Conservation (phyloP, 148 eudicot genomes). For the Vaccinium corymbosum region DNA sequence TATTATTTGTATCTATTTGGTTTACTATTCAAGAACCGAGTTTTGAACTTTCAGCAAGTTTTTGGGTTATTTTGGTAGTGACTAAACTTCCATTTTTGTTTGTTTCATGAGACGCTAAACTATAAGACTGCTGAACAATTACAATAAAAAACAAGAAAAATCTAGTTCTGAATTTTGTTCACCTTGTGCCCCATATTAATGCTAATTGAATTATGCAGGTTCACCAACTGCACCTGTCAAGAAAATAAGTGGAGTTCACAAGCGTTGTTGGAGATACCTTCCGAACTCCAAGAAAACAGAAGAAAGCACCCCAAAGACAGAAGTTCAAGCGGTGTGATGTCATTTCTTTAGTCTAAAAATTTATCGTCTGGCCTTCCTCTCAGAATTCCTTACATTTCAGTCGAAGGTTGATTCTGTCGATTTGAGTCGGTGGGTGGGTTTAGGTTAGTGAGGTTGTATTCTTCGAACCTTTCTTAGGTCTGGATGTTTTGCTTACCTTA, state of each 20-base stretch:
- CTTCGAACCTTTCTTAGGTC: neutral
- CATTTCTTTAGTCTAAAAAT: neutral
- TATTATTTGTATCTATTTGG: neutral
- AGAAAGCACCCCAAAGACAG: slow-evolving; percentile 39
- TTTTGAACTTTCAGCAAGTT: neutral
- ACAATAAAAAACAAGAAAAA: neutral
- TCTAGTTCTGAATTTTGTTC: neutral
- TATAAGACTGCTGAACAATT: neutral
- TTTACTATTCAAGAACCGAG: neutral
- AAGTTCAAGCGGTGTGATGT: slow-evolving; percentile 47
- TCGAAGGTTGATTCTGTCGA: neutral
- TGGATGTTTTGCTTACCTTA: neutral
- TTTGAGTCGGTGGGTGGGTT: neutral
- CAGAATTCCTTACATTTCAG: neutral
- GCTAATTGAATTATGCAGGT: slow-evolving; percentile 40
- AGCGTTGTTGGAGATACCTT: slow-evolving; percentile 92
- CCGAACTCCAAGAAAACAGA: slow-evolving; percentile 37
- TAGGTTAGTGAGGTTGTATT: neutral
- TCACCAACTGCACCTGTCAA: slow-evolving; percentile 61
- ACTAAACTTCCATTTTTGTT: neutral
- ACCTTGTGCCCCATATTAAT: neutral
- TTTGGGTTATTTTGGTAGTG: neutral
- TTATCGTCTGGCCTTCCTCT: neutral
- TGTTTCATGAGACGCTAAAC: neutral
- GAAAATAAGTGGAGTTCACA: slow-evolving; percentile 94